Conservation (phyloP, 2,329 filamentous ascomycete species). For the Sporothrix phasma region DNA sequence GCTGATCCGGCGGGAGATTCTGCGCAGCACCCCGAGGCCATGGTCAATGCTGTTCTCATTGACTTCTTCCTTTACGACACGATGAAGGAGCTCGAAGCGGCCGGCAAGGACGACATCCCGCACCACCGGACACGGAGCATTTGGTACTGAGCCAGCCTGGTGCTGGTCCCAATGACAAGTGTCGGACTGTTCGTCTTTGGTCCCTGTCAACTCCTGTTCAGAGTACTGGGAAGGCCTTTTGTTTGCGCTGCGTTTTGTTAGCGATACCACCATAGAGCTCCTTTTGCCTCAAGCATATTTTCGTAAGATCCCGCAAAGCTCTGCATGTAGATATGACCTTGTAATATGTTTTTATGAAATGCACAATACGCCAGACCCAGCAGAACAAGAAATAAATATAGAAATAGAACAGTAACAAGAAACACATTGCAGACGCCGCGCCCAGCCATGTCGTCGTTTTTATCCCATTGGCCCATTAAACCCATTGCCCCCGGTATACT, state of each 20-base stretch:
- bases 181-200: background rate
- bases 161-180: too few species aligned
- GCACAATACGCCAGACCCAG: background rate
- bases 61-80: conserved; percentile 97
- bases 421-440: background rate
- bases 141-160: conserved; percentile 51
- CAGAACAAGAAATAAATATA: background rate
- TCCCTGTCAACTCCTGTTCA: background rate
- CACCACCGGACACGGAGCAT: conserved; percentile 90
- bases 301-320: background rate
- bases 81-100: conserved; percentile 71
- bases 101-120: conserved; percentile 53
- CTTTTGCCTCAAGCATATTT: background rate
- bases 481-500: background rate
- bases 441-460: background rate
- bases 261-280: conserved; percentile 5
- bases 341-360: background rate
- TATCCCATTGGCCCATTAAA: background rate
- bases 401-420: too few species aligned
- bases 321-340: background rate
- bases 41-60: conserved; percentile 80
- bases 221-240: background rate
- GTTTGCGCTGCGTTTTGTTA: background rate
- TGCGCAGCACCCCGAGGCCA: conserved; percentile 59
- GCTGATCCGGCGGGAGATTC: conserved; percentile 72